Base-by-base conservation (phyloP, 1,284 basidiomycete genomes). In the Prillingera fragicola region DNA sequence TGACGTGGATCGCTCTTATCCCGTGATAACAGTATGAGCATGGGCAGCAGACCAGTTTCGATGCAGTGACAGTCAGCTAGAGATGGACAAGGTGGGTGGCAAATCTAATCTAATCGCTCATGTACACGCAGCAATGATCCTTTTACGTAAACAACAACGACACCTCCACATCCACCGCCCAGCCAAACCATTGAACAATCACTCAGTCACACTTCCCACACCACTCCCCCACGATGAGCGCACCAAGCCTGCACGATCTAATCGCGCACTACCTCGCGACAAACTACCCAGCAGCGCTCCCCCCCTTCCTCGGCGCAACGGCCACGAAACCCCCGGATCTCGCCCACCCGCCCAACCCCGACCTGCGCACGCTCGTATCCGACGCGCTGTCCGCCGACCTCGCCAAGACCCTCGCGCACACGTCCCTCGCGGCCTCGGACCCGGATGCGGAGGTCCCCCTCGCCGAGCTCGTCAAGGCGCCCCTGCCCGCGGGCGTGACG, bases 241-340 rank as follows among this genome's bases (percentile, higher is more conserved):
- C n/a, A n/a, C n/a, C n/a, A n/a, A n/a, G n/a, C 8, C 40, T 65
- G 7, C 57, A 57, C 21, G 35, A 18, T 6, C 59, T 69, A 7
- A 55, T 71, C 7, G 69, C 65, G 12, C 61, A 67, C 40, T 71
- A 71, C 46, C 56, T 70, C 8, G 48, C 57, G 8, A 22, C 48
- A 14, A 41, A 63, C 40, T 69, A 67, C 41, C 69, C 67, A 1
- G 33, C 55, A 5, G 64, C 59, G 2, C 60, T 70, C 15, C 48
- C 50, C 5, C 25, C 65, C 3, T 71, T 69, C 49, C 45, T 70
- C 13, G 28, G 48, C 5, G 65, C 63, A 0, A 48, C 62, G 8
- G 39, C 49, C 10, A 33, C 59, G 7, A 27, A 56, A 3, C 26
- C 41, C 1, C 66, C 63, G 2, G 62, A 63, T 32, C 49, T 41